phyloP scores from a whole-genome alignment of 2,329 filamentous ascomycete genomes.

The Fonsecaea pedrosoi region DNA sequence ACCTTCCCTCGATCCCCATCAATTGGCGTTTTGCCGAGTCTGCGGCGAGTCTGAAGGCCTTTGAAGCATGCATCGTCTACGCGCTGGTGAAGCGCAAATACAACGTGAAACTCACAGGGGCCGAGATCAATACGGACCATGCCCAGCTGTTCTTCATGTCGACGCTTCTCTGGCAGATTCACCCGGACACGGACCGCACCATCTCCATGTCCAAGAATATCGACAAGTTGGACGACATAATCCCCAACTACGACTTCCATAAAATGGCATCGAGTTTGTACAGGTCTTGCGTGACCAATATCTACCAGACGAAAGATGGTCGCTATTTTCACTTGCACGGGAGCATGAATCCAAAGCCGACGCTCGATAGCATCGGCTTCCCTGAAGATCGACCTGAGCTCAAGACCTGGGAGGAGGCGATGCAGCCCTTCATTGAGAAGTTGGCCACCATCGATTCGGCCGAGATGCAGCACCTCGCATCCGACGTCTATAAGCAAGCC shows the following conservation, averaged over 20 bases:
- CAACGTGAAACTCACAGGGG: conserved; percentile 46
- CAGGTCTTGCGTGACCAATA: conserved; percentile 46
- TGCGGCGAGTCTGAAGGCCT: conserved; percentile 57
- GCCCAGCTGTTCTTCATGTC: conserved; percentile 55
- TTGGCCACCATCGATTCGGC: conserved; percentile 45
- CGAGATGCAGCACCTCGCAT: conserved; percentile 47
- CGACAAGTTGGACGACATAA: conserved; percentile 28
- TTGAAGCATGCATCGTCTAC: conserved; percentile 57
- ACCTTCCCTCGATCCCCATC: conserved; percentile 52
- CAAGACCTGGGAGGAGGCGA: conserved; percentile 43
- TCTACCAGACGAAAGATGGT: conserved; percentile 56
- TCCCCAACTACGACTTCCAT: conserved; percentile 70
- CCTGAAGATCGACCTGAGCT: conserved; percentile 43
- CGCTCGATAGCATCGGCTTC: conserved; percentile 48
- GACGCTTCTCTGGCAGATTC: conserved; percentile 45
- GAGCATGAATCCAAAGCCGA: conserved; percentile 55
- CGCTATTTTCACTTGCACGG: conserved; percentile 58
- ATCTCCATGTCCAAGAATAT: conserved; percentile 34
- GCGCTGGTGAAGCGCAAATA: conserved; percentile 57
- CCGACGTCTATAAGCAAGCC: conserved; percentile 50
- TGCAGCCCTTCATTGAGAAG: conserved; percentile 46
- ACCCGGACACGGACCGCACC: conserved; percentile 43
- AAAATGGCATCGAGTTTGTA: conserved; percentile 62
- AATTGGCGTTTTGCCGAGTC: conserved; percentile 65
- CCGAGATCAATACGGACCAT: conserved; percentile 58